phyloP scores from a whole-genome alignment of 2,329 filamentous ascomycete species.

The Aspergillus clavatus region DNA sequence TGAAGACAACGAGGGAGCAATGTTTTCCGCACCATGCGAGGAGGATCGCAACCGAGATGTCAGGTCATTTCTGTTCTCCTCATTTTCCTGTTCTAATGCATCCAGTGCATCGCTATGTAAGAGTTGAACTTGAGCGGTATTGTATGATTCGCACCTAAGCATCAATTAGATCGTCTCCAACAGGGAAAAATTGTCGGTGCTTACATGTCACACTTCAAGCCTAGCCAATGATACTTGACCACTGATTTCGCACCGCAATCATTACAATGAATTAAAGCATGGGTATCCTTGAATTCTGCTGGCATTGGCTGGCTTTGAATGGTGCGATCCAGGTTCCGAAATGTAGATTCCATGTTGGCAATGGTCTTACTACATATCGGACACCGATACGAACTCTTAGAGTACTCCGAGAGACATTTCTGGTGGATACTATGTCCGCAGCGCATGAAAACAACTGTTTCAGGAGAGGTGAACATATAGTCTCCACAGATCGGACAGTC shows the following conservation, averaged over 20 bases:
- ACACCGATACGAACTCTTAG: conserved; percentile 88
- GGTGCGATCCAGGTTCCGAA: conserved; percentile 81
- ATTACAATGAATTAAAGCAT: conserved; percentile 84
- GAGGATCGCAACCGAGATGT: conserved; percentile 22
- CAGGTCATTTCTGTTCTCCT: conserved; percentile 12
- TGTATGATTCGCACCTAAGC: conserved; percentile 43
- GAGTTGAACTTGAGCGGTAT: conserved; percentile 41
- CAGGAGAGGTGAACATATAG: conserved; percentile 89
- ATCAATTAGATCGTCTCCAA: conserved; percentile 9
- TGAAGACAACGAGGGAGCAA: conserved; percentile 15
- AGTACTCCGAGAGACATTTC: conserved; percentile 81
- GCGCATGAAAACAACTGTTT: conserved; percentile 85
- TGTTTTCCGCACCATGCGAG: conserved; percentile 24
- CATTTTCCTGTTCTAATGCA: conserved; percentile 21
- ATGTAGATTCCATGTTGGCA: conserved; percentile 95
- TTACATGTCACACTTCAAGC: conserved; percentile 71
- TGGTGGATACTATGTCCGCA: conserved; percentile 96
- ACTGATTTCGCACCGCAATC: conserved; percentile 87
- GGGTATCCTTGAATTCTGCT: conserved; percentile 69
- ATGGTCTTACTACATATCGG: conserved; percentile 94
- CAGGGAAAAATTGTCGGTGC: conserved; percentile 10
- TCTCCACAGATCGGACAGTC: conserved; percentile 96
- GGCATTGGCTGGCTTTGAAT: conserved; percentile 93
- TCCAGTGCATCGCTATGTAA: conserved; percentile 29
- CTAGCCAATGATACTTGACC: conserved; percentile 89